Conservation (phyloP, 768 basidiomycete species). For the Podaxis rugospora region DNA sequence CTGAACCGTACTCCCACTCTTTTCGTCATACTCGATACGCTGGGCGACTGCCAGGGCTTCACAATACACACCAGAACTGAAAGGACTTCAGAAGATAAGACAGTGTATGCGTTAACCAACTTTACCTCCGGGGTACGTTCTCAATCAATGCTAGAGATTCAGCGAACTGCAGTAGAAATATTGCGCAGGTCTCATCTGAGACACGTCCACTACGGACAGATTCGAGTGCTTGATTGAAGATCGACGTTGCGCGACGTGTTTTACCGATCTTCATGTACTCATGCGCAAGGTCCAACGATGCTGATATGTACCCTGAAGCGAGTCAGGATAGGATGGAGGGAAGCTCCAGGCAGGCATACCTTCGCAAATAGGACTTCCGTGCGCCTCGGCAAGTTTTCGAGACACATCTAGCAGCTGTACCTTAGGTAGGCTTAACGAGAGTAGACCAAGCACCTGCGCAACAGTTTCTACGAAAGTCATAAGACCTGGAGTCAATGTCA, state of each 20-base stretch:
- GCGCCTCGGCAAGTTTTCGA: slow-evolving; percentile 53
- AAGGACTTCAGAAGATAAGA: slow-evolving; percentile 3
- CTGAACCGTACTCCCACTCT: slow-evolving; percentile 43
- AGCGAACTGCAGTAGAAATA: slow-evolving; percentile 62
- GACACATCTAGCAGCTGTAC: slow-evolving; percentile 64
- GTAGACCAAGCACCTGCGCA: slow-evolving; percentile 56
- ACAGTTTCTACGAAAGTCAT: background rate
- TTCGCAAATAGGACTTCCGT: slow-evolving; percentile 37
- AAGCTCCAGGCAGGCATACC: slow-evolving; percentile 29
- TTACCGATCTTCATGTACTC: slow-evolving; percentile 82
- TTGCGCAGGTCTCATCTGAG: slow-evolving; percentile 47
- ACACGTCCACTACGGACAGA: slow-evolving; percentile 38
- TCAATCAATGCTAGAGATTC: slow-evolving; percentile 60
- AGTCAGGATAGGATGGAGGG: background rate
- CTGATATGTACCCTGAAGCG: slow-evolving; percentile 50
- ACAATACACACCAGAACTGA: slow-evolving; percentile 49
- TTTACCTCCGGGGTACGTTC: slow-evolving; percentile 56
- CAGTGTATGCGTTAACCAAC: background rate
- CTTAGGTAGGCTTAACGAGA: slow-evolving; percentile 62
- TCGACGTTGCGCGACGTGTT: slow-evolving; percentile 52
- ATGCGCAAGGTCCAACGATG: slow-evolving; percentile 69
- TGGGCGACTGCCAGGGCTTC: slow-evolving; percentile 52
- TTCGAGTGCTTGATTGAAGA: slow-evolving; percentile 58
- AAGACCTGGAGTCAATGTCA: background rate
- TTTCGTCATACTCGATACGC: slow-evolving; percentile 37